These are phyloP conservation scores for Theobroma grandiflorum DNA, from an alignment of 441 rosid genomes.

Conservation along the genomic window DNA sequence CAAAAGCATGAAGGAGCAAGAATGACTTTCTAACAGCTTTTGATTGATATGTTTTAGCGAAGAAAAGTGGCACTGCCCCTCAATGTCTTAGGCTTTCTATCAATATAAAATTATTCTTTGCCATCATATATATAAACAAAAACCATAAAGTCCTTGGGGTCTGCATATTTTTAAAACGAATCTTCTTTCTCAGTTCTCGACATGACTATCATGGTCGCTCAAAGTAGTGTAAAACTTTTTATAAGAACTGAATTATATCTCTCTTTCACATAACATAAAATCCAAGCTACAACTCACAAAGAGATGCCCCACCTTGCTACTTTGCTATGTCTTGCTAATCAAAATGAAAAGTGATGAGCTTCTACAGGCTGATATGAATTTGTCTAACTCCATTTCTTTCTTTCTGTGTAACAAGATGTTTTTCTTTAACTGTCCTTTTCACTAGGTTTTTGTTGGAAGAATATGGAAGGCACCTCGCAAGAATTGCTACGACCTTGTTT, in stretches of 20 bases:
- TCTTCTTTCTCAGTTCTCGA: conserved; percentile 14
- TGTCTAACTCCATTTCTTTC: not conserved
- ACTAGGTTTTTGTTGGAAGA: conserved; percentile 55
- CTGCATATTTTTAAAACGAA: not conserved
- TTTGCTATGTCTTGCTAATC: not conserved
- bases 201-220: conserved; percentile 7
- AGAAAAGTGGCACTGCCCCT: too few relatives aligned
- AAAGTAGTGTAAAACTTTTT: not conserved
- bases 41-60: too few relatives aligned
- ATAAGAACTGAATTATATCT: not conserved
- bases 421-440: not conserved
- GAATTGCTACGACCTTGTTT: conserved; percentile 56
- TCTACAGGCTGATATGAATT: not conserved
- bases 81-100: too few relatives aligned
- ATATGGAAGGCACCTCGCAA: conserved; percentile 66
- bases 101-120: too few relatives aligned
- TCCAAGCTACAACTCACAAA: not conserved
- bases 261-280: not conserved
- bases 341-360: not conserved
- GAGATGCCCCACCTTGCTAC: not conserved
- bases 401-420: conserved; percentile 2
- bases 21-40: too few relatives aligned
- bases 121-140: not conserved
- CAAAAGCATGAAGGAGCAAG: too few relatives aligned
- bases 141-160: not conserved